Evolutionary conservation across 345 rosid genomes (phyloP), one percentile per base, ranked within the genome.

Genomic region (Populus euphratica): DNA sequence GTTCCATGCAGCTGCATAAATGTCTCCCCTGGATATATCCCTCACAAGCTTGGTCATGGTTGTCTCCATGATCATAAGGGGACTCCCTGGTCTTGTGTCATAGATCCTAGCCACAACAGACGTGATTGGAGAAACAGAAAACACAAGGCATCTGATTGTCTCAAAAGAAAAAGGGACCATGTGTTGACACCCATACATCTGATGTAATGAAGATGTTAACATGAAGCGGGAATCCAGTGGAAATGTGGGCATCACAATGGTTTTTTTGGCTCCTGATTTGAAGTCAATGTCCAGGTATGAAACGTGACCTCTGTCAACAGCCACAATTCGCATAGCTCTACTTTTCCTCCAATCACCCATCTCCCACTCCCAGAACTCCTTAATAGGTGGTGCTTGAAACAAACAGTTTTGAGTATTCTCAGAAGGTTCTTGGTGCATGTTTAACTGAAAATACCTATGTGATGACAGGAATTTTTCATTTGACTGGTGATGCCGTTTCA

Each of bases 281-380:
- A 92, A 91, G 77, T 91, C 86, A 35, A 92, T 74, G 83, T 92
- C 99, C 66, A 87, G 36, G 77, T 87, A 96, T 54, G 99, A 96
- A 73, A 92, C 93, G 75, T 92, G 96, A 76, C 94, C 98, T 78
- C 88, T 81, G 86, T 96, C 99, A 82, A 93, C 82, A 81, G 95
- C 97, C 86, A 91, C 44, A 79, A 96, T 88, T 68, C 98, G 86
- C 92, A 96, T 82, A 70, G 91, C 90, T 78, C 93, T 88, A 83
- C 88, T 91, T 75, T 88, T 89, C 82, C 96, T 91, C 99, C 99
- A 96, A 82, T 96, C 99, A 85, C 94, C 97, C 96, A 92, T 92
- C 87, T 93, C 98, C 99, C 99, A 93, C 76, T 96, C 99, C 98
- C 99, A 96, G 81, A 96, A 96, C 47, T 93, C 97, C 49, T 88